These are phyloP conservation scores for Cairneyella variabilis DNA, from an alignment of 495 filamentous ascomycete genomes.

Conservation along the genomic window DNA sequence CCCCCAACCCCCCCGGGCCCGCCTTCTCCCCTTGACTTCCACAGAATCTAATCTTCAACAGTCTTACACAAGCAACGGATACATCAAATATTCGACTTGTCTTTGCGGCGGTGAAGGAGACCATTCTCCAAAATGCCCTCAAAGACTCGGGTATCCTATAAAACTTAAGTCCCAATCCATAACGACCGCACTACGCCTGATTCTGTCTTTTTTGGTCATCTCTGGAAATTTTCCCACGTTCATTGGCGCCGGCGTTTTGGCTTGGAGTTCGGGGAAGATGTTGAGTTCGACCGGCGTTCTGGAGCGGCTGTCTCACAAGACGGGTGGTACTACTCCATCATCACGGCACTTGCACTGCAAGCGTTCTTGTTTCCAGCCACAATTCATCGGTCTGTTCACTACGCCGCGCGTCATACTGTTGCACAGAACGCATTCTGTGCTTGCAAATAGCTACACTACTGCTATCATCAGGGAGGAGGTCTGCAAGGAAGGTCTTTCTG, in stretches of 20 bases:
- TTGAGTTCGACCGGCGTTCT: slow-evolving; percentile 13
- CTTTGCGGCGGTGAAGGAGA: slow-evolving; percentile 98
- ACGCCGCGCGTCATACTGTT: slow-evolving; percentile 13
- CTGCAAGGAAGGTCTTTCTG: slow-evolving; percentile 1
- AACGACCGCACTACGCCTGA: slow-evolving; percentile 17
- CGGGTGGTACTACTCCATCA: slow-evolving; percentile 16
- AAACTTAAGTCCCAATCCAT: slow-evolving; percentile 27
- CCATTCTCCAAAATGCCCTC: slow-evolving; percentile 94
- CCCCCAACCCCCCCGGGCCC: no score
- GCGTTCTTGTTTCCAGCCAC: not conserved
- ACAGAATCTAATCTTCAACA: slow-evolving; percentile 34
- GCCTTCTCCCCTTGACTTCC: not conserved
- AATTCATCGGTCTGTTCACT: slow-evolving; percentile 7
- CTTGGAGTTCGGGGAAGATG: slow-evolving; percentile 10
- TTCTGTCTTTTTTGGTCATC: slow-evolving; percentile 16
- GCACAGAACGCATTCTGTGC: slow-evolving; percentile 14
- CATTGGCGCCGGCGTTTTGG: slow-evolving; percentile 23
- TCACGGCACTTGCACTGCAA: no score
- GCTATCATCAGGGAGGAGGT: no score
- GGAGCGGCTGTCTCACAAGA: slow-evolving; percentile 26
- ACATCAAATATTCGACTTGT: slow-evolving; percentile 97
- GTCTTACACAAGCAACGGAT: slow-evolving; percentile 96
- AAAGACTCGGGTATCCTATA: slow-evolving; percentile 97
- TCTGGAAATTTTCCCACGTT: slow-evolving; percentile 15
- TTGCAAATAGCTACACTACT: not conserved